Percentiles rank a stretch among this genome's conserved stretches.
Evolutionary conservation across 2,329 filamentous ascomycete genomes (phyloP).

Genomic region (Teratosphaeria destructans): DNA sequence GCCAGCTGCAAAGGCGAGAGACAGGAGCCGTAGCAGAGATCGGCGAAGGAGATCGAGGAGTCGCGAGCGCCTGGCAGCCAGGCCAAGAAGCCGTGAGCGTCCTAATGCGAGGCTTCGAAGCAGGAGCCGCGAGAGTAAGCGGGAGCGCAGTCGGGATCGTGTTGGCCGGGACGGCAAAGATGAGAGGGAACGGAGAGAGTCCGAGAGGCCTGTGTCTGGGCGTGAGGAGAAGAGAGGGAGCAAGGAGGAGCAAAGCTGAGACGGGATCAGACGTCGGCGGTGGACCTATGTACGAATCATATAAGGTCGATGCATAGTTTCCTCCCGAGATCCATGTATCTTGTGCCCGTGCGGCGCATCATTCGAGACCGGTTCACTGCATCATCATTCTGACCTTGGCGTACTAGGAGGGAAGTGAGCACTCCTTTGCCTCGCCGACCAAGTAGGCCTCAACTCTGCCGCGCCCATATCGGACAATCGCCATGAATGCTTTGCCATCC

Average conservation of each 20-base stretch:
- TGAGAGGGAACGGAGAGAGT: background rate
- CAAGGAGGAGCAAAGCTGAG: background rate
- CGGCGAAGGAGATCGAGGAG: conserved; percentile 5
- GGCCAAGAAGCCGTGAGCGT: conserved; percentile 3
- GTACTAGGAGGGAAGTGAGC: too few species aligned
- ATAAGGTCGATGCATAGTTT: background rate
- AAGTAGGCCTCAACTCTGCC: too few species aligned
- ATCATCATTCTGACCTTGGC: too few species aligned
- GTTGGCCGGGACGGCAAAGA: background rate
- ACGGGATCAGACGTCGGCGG: too few species aligned
- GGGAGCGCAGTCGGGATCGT: conserved; percentile 9
- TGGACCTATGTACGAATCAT: background rate
- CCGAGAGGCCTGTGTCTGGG: background rate
- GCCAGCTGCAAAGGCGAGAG: conserved; percentile 15
- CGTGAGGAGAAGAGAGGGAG: background rate
- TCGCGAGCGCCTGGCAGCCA: background rate
- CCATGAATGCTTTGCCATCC: too few species aligned
- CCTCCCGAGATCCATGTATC: background rate
- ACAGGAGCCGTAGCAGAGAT: conserved; percentile 7
- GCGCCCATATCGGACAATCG: too few species aligned
- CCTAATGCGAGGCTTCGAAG: background rate
- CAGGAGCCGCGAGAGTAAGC: background rate
- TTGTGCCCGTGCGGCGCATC: too few species aligned
- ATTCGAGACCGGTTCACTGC: too few species aligned
- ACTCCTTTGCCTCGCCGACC: too few species aligned